phyloP scores from a whole-genome alignment of 495 filamentous ascomycete species.

The Friedmanniomyces endolithicus region DNA sequence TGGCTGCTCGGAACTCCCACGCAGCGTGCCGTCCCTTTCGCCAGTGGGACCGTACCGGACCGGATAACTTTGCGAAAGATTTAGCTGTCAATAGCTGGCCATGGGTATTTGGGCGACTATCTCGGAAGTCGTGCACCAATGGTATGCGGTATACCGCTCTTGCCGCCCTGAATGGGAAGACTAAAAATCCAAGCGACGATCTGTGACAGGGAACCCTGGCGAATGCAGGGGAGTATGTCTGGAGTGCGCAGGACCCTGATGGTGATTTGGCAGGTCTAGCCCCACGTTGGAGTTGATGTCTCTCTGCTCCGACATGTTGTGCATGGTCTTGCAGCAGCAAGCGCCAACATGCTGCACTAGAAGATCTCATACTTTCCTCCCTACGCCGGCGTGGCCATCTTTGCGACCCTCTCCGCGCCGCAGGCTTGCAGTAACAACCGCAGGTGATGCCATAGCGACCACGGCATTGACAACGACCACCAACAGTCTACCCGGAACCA shows the following conservation, averaged over 20 bases:
- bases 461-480: conserved; percentile 2
- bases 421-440: conserved; percentile 11
- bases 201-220: not conserved
- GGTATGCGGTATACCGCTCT: not conserved
- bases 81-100: not conserved
- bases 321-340: not conserved
- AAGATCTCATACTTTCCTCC: not conserved
- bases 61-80: not conserved
- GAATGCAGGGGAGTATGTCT: not conserved
- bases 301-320: not conserved
- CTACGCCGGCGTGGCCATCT: conserved; percentile 9
- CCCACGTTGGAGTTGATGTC: not conserved
- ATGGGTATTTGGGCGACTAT: not conserved
- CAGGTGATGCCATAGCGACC: not conserved
- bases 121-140: not conserved
- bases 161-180: not conserved
- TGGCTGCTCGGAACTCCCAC: not conserved
- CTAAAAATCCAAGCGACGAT: not conserved
- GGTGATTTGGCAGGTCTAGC: not conserved
- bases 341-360: conserved; percentile 2
- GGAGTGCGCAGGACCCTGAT: not conserved
- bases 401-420: conserved; percentile 11
- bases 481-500: not conserved
- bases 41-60: not conserved
- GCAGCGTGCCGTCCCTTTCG: not conserved